Percentiles rank a stretch among this genome's conserved stretches.
phyloP scores from a whole-genome alignment of 2,329 filamentous ascomycete genomes.

The Arthrobotrys iridis region DNA sequence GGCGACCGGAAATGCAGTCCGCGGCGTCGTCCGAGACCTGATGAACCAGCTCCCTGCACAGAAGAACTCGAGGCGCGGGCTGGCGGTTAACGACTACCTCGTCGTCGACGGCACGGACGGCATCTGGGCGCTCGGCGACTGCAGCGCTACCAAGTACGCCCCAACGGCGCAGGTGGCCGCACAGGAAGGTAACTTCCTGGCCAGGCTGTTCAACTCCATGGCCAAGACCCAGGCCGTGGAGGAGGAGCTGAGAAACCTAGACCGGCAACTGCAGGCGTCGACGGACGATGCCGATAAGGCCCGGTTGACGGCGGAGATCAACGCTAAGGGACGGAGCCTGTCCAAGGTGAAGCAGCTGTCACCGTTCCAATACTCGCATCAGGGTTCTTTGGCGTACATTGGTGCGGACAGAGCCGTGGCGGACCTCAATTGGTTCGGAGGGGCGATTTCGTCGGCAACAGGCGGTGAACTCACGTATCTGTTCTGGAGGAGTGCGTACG shows the following conservation, averaged over 20 bases:
- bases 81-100: conserved; percentile 97
- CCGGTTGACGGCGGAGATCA: conserved; percentile 77
- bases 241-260: conserved; percentile 75
- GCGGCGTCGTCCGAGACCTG: conserved; percentile 87
- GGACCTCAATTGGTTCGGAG: conserved; percentile 96
- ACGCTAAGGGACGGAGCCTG: conserved; percentile 84
- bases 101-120: conserved; percentile 97
- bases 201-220: conserved; percentile 98
- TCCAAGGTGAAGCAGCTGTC: conserved; percentile 92
- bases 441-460: conserved; percentile 80
- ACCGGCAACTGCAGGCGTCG: conserved; percentile 72
- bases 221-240: conserved; percentile 90
- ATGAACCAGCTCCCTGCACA: conserved; percentile 93
- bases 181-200: conserved; percentile 95
- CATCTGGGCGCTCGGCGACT: conserved; percentile 98
- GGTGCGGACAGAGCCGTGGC: conserved; percentile 97
- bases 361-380: conserved; percentile 98
- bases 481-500: conserved; percentile 97
- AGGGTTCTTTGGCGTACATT: conserved; percentile 96
- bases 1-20: conserved; percentile 96
- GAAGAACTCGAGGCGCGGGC: conserved; percentile 90
- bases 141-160: conserved; percentile 95
- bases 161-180: conserved; percentile 96
- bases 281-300: conserved; percentile 69
- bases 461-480: conserved; percentile 95